Conservation (phyloP, 1,139 yeast genomes). For the Sugiyamaella xylanicola region DNA sequence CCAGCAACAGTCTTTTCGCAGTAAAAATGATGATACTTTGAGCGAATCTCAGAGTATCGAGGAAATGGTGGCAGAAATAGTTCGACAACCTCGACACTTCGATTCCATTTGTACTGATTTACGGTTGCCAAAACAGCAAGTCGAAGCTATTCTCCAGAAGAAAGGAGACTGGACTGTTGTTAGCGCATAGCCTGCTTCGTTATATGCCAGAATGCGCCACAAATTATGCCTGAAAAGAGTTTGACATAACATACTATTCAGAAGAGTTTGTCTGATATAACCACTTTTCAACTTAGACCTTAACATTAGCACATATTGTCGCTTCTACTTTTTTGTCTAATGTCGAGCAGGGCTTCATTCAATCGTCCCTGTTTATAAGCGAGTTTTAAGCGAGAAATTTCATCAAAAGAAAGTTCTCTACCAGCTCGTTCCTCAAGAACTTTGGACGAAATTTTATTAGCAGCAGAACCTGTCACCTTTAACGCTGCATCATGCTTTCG, state of each 20-base stretch:
- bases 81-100: slow-evolving; percentile 58
- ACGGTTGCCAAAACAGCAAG: slow-evolving; percentile 57
- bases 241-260: too few species aligned
- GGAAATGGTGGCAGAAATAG: slow-evolving; percentile 48
- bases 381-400: slow-evolving; percentile 37
- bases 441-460: slow-evolving; percentile 32
- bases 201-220: too few species aligned
- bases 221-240: too few species aligned
- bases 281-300: not conserved
- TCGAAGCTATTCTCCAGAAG: slow-evolving; percentile 39
- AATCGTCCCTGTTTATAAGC: slow-evolving; percentile 46
- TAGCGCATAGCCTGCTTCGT: slow-evolving; percentile 27
- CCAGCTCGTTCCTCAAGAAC: slow-evolving; percentile 40
- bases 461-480: slow-evolving; percentile 28
- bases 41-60: slow-evolving; percentile 41
- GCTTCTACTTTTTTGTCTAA: slow-evolving; percentile 43
- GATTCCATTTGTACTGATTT: slow-evolving; percentile 76
- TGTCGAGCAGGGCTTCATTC: slow-evolving; percentile 48
- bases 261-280: too few species aligned
- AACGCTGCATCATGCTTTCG: slow-evolving; percentile 23
- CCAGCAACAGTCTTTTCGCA: slow-evolving; percentile 7
- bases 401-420: slow-evolving; percentile 38
- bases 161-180: slow-evolving; percentile 39
- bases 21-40: slow-evolving; percentile 4
- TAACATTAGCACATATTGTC: slow-evolving; percentile 43